These are phyloP conservation scores for Leucosporidium scottii DNA, from an alignment of 768 basidiomycete genomes.

Conservation along the genomic window DNA sequence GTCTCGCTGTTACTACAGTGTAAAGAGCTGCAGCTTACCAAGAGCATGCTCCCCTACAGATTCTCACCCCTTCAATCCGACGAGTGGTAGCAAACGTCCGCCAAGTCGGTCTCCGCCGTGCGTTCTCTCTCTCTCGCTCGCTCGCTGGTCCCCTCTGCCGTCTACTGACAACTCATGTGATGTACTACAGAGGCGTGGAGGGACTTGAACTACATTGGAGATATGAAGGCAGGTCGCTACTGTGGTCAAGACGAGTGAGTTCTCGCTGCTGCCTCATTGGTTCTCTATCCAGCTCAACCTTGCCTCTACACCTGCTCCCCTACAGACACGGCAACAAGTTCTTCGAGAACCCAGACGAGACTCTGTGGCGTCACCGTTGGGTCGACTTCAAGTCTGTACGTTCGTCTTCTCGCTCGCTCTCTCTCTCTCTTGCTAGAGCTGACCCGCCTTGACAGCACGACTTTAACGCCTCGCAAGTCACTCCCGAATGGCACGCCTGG, in stretches of 20 bases:
- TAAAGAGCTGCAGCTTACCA: no score
- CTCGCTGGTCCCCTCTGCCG: no score
- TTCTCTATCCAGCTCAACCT: conserved; percentile 2
- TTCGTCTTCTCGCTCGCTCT: background rate
- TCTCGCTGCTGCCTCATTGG: background rate
- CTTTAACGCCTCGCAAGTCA: conserved; percentile 85
- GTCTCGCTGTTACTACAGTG: no score
- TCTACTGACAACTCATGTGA: background rate
- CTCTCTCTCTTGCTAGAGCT: background rate
- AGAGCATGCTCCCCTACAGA: background rate
- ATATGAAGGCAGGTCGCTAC: conserved; percentile 75
- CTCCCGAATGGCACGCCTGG: conserved; percentile 97
- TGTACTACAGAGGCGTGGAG: conserved; percentile 20
- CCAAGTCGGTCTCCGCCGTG: conserved; percentile 21
- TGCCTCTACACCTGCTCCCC: conserved; percentile 17
- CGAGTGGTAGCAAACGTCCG: conserved; percentile 28
- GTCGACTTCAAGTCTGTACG: conserved; percentile 81
- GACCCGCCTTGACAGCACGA: conserved; percentile 46
- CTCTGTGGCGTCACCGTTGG: conserved; percentile 87
- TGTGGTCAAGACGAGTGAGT: conserved; percentile 78
- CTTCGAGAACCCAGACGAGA: conserved; percentile 61
- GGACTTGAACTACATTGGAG: conserved; percentile 79
- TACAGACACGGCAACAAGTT: conserved; percentile 85
- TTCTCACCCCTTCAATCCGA: conserved; percentile 23
- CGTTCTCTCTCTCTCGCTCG: background rate